phyloP scores from a whole-genome alignment of 495 filamentous ascomycete genomes.

The Penicillium verhagenii region DNA sequence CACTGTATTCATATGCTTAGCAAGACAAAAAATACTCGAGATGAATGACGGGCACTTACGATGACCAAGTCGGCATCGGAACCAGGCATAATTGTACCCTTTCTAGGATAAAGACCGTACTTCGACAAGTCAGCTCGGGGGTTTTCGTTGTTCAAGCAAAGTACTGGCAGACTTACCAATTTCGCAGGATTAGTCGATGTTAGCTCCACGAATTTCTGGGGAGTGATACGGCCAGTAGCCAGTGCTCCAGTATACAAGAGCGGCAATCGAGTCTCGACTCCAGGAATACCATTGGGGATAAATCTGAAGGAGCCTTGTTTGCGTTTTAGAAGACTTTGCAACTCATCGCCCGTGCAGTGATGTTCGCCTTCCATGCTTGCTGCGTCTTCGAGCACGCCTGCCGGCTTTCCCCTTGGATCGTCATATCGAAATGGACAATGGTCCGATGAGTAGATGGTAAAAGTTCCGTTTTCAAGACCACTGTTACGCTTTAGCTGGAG shows the following conservation, averaged over 20 bases:
- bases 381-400: slow-evolving; percentile 11
- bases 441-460: slow-evolving; percentile 53
- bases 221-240: slow-evolving; percentile 39
- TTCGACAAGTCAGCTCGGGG: neutral
- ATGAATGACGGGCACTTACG: neutral
- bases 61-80: slow-evolving; percentile 50
- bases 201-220: slow-evolving; percentile 59
- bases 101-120: slow-evolving; percentile 56
- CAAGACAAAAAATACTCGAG: neutral
- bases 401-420: slow-evolving; percentile 24
- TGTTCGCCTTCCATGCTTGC: slow-evolving; percentile 10
- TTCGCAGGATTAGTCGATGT: slow-evolving; percentile 58
- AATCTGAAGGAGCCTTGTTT: slow-evolving; percentile 31
- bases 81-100: slow-evolving; percentile 55
- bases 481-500: neutral
- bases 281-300: slow-evolving; percentile 57
- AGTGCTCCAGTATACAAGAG: slow-evolving; percentile 36
- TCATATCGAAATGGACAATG: slow-evolving; percentile 57
- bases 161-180: slow-evolving; percentile 20
- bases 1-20: neutral
- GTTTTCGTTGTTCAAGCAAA: neutral
- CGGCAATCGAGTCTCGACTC: slow-evolving; percentile 58
- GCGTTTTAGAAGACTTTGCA: slow-evolving; percentile 2
- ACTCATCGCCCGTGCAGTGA: slow-evolving; percentile 1
- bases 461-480: slow-evolving; percentile 45